Conservation (phyloP, 768 basidiomycete species). For the Naganishia antarctica region DNA sequence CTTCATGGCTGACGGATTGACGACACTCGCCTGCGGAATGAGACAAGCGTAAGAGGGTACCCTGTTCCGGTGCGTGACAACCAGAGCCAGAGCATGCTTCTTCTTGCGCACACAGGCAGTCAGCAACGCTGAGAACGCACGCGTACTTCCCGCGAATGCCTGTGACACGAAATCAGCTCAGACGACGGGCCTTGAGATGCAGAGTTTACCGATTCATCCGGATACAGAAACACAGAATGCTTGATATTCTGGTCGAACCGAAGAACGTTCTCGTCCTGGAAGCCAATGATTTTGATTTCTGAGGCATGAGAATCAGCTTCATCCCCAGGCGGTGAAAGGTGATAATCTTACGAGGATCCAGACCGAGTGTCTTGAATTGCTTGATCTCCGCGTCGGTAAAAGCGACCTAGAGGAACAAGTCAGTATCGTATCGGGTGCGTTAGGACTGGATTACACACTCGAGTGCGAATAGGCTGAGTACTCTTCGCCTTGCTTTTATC, state of each 20-base stretch:
- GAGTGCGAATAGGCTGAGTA: constrained; percentile 23
- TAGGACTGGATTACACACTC: constrained; percentile 31
- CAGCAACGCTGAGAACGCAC: constrained; percentile 82
- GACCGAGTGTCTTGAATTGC: constrained; percentile 72
- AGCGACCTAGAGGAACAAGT: constrained; percentile 24
- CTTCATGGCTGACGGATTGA: background rate
- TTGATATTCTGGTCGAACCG: constrained; percentile 84
- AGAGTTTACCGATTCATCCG: constrained; percentile 71
- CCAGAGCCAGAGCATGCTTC: constrained; percentile 73
- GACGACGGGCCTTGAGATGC: background rate
- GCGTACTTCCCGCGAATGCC: constrained; percentile 76
- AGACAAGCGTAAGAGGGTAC: constrained; percentile 76
- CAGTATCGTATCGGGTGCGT: background rate
- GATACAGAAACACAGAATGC: constrained; percentile 85
- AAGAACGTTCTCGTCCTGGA: constrained; percentile 68
- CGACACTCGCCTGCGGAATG: constrained; percentile 68
- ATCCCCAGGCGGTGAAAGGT: background rate
- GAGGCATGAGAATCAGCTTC: background rate
- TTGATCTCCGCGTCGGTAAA: constrained; percentile 77
- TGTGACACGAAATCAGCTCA: constrained; percentile 18
- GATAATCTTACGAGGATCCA: constrained; percentile 64
- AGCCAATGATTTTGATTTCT: constrained; percentile 86
- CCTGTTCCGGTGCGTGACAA: constrained; percentile 64
- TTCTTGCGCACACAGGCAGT: constrained; percentile 74
- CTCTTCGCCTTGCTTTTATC: constrained; percentile 23